Conservation (phyloP, 768 basidiomycete species). For the Sarcodon sp. region DNA sequence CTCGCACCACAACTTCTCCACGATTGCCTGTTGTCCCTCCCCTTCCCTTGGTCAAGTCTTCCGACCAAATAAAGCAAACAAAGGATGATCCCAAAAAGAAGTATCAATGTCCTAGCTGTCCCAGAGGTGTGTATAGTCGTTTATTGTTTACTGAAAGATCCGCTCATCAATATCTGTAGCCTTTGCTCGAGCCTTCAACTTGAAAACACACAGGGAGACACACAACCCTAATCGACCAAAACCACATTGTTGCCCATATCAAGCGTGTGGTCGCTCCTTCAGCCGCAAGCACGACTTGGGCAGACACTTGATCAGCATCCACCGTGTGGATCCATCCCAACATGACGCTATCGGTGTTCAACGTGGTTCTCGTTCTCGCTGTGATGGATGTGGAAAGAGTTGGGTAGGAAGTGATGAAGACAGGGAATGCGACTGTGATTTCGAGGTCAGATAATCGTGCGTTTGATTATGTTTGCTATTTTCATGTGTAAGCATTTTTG, state of each 20-base stretch:
- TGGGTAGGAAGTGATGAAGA: constrained; percentile 35
- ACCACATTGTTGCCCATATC: constrained; percentile 80
- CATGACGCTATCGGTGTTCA: constrained; percentile 48
- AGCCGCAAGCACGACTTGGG: constrained; percentile 91
- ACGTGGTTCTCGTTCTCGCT: constrained; percentile 52
- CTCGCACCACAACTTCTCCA: constrained; percentile 41
- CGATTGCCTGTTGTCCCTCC: constrained; percentile 34
- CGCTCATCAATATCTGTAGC: constrained; percentile 27
- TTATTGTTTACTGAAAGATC: constrained; percentile 1
- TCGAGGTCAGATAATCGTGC: constrained; percentile 16
- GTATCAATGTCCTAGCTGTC: constrained; percentile 65
- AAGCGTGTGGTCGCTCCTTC: constrained; percentile 80
- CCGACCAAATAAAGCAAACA: constrained; percentile 22
- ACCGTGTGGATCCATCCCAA: constrained; percentile 50
- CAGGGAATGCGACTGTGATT: constrained; percentile 30
- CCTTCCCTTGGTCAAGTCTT: constrained; percentile 20
- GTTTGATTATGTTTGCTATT: constrained; percentile 1
- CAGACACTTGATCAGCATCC: constrained; percentile 79
- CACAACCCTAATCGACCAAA: constrained; percentile 89
- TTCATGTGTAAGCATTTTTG: background rate
- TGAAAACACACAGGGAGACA: constrained; percentile 92
- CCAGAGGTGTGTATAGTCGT: constrained; percentile 38
- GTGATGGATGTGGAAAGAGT: constrained; percentile 62
- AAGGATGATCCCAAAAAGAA: constrained; percentile 64
- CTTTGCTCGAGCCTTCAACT: constrained; percentile 87